phyloP scores from a whole-genome alignment of 129 eudicot species.

The Escallonia rubra region DNA sequence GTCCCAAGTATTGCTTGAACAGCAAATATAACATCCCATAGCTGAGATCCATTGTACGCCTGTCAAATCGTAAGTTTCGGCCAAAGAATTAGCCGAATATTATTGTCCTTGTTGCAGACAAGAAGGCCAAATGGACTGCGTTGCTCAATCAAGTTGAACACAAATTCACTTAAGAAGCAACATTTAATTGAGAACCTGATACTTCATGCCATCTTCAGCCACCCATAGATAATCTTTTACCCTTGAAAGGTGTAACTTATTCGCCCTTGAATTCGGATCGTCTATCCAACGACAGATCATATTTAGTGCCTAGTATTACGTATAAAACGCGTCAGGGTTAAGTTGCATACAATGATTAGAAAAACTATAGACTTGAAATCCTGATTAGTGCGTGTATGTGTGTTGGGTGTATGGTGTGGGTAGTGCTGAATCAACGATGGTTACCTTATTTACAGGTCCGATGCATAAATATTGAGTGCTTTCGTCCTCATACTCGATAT shows the following conservation, averaged over 20 bases:
- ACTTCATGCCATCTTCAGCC: conserved; percentile 88
- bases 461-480: too few species aligned
- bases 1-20: conserved; percentile 58
- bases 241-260: conserved; percentile 50
- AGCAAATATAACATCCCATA: conserved; percentile 59
- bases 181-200: conserved; percentile 38
- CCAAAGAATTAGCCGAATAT: background rate
- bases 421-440: background rate
- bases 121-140: too few species aligned
- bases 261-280: conserved; percentile 45
- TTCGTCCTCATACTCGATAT: too few species aligned
- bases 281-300: conserved; percentile 77
- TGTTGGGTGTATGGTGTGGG: too few species aligned
- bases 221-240: conserved; percentile 65
- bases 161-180: background rate
- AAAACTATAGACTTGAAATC: too few species aligned
- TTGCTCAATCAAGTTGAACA: background rate
- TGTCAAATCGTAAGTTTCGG: conserved; percentile 7
- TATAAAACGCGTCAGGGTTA: too few species aligned
- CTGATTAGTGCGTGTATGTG: too few species aligned
- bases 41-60: conserved; percentile 66
- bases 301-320: conserved; percentile 44
- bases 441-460: too few species aligned
- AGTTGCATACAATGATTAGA: too few species aligned
- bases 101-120: too few species aligned